A percentile compares a stretch with the other conserved stretches of the same genome.
Evolutionary conservation across 495 filamentous ascomycete genomes (phyloP).

Genomic region (Neurospora sp.): DNA sequence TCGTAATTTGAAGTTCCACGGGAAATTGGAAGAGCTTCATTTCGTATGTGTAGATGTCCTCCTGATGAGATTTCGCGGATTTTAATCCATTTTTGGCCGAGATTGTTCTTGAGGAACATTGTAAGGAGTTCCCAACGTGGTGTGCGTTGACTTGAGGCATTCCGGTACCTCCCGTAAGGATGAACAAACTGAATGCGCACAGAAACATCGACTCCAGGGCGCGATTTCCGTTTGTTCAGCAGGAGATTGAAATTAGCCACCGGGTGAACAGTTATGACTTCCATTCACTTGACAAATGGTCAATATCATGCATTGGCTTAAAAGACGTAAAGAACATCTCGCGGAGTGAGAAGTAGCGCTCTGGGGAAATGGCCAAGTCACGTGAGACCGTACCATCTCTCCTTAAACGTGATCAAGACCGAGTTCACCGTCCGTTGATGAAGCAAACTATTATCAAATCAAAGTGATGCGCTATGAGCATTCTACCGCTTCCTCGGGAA

Average conservation of each 20-base stretch:
- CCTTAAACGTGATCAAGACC: background rate
- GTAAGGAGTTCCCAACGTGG: background rate
- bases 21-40: background rate
- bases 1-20: background rate
- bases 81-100: background rate
- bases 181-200: background rate
- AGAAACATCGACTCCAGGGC: background rate
- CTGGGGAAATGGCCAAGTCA: too few relatives aligned
- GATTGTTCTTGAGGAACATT: background rate
- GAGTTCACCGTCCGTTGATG: background rate
- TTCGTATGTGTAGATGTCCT: background rate
- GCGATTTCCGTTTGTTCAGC: background rate
- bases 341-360: too few relatives aligned
- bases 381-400: slow-evolving; percentile 2
- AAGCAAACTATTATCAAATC: background rate
- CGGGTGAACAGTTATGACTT: background rate
- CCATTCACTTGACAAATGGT: background rate
- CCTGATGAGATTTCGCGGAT: background rate
- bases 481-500: background rate
- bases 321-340: background rate
- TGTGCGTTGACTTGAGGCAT: background rate
- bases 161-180: background rate
- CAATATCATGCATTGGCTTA: background rate
- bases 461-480: background rate
- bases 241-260: background rate